phyloP scores from a whole-genome alignment of 1,139 yeast species.

The Saccharomyces hybrid region DNA sequence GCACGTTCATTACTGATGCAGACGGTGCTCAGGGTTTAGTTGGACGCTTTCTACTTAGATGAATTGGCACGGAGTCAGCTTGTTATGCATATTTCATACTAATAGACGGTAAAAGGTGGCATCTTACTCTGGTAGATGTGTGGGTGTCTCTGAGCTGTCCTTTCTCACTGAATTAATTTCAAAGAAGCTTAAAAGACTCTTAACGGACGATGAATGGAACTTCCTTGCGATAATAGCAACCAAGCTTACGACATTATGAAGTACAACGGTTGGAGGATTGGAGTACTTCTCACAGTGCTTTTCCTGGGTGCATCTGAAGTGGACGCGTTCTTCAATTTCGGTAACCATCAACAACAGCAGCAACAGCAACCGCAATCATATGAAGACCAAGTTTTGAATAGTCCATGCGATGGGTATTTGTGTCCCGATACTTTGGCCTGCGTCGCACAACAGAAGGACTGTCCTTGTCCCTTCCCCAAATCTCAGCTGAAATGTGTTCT shows the following conservation, averaged over 20 bases:
- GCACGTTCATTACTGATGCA: neutral
- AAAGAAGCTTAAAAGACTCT: neutral
- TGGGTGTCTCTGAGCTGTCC: slow-evolving; percentile 1
- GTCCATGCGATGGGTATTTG: slow-evolving; percentile 57
- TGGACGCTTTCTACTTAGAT: neutral
- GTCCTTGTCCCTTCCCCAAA: slow-evolving; percentile 87
- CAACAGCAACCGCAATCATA: slow-evolving; percentile 32
- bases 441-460: slow-evolving; percentile 57
- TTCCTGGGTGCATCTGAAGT: neutral
- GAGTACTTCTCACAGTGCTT: neutral
- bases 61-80: neutral
- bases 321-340: slow-evolving; percentile 16
- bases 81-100: neutral
- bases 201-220: neutral
- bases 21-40: neutral
- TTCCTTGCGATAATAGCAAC: neutral
- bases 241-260: neutral
- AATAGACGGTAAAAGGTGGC: neutral
- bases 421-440: slow-evolving; percentile 81
- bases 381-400: slow-evolving; percentile 35
- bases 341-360: slow-evolving; percentile 36
- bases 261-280: neutral
- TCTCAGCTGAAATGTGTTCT: slow-evolving; percentile 75
- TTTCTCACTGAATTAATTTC: neutral
- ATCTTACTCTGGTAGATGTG: neutral